A percentile compares a stretch with the other conserved stretches of the same genome.
Evolutionary conservation across 2,329 filamentous ascomycete genomes (phyloP).

Genomic region (Escovopsis sp.): DNA sequence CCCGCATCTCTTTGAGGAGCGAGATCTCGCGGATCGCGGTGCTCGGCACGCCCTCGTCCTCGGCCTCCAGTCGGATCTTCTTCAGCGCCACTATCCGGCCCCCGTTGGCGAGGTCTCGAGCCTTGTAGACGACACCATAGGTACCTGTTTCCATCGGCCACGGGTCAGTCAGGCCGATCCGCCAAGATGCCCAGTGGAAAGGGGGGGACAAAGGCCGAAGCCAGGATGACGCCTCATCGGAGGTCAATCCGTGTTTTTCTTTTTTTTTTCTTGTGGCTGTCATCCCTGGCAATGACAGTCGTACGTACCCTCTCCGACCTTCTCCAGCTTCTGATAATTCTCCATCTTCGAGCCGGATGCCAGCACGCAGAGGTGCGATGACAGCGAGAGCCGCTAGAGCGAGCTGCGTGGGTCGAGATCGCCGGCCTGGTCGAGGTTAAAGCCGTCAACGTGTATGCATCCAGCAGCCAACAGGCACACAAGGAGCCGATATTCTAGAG

Average conservation of each 20-base stretch:
- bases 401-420: background rate
- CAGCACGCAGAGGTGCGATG: background rate
- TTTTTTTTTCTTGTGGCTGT: background rate
- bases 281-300: background rate
- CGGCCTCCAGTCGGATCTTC: conserved; percentile 89
- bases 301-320: conserved; percentile 77
- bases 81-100: conserved; percentile 85
- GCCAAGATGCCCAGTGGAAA: background rate
- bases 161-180: too few species aligned
- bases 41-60: conserved; percentile 85
- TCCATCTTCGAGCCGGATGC: conserved; percentile 48
- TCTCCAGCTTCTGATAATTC: conserved; percentile 93
- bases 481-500: too few species aligned
- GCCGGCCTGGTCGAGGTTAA: background rate
- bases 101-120: conserved; percentile 65
- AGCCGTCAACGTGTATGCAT: background rate
- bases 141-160: conserved; percentile 45
- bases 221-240: too few species aligned
- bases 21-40: conserved; percentile 92
- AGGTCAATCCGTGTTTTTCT: background rate
- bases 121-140: conserved; percentile 93
- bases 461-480: background rate
- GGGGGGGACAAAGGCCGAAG: too few species aligned
- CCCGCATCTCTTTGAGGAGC: conserved; percentile 84
- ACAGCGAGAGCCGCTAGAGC: background rate